Conservation (phyloP, 2,329 filamentous ascomycete species). For the Raffaelea albimanens region DNA sequence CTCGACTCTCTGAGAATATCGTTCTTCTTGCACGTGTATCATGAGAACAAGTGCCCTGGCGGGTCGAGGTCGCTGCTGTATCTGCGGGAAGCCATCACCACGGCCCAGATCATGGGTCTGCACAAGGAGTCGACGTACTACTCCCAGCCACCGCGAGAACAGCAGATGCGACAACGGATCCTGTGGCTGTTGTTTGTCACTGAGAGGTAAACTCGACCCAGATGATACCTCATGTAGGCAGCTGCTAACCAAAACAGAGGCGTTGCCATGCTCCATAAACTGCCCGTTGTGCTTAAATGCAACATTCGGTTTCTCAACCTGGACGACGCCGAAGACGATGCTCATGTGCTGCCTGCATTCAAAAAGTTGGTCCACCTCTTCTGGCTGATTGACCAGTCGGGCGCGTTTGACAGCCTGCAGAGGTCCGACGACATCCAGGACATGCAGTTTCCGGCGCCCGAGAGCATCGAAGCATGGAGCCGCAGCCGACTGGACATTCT, state of each 20-base stretch:
- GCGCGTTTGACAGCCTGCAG: slow-evolving; percentile 36
- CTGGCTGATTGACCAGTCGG: slow-evolving; percentile 39
- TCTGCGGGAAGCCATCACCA: slow-evolving; percentile 39
- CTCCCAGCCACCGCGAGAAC: slow-evolving; percentile 29
- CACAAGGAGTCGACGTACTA: slow-evolving; percentile 26
- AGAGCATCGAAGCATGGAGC: slow-evolving; percentile 12
- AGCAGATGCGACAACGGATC: slow-evolving; percentile 34
- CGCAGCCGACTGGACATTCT: slow-evolving; percentile 27
- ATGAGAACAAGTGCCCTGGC: slow-evolving; percentile 37
- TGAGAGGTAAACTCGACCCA: slow-evolving; percentile 20
- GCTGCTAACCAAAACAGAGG: slow-evolving; percentile 16
- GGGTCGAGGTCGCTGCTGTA: slow-evolving; percentile 36
- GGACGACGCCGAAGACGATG: slow-evolving; percentile 27
- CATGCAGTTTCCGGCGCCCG: slow-evolving; percentile 13
- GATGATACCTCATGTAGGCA: neutral
- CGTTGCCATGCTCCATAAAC: slow-evolving; percentile 39
- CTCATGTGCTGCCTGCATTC: slow-evolving; percentile 37
- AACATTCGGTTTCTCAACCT: slow-evolving; percentile 27
- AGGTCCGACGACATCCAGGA: slow-evolving; percentile 11
- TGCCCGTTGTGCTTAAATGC: slow-evolving; percentile 34
- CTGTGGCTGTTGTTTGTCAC: slow-evolving; percentile 41
- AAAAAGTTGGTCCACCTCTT: slow-evolving; percentile 38
- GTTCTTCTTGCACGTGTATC: slow-evolving; percentile 42
- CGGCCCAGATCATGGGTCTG: slow-evolving; percentile 38
- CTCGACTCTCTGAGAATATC: slow-evolving; percentile 34